These are phyloP conservation scores for Dorcoceras hygrometricum DNA, from an alignment of 257 asterid genomes.

Conservation along the genomic window DNA sequence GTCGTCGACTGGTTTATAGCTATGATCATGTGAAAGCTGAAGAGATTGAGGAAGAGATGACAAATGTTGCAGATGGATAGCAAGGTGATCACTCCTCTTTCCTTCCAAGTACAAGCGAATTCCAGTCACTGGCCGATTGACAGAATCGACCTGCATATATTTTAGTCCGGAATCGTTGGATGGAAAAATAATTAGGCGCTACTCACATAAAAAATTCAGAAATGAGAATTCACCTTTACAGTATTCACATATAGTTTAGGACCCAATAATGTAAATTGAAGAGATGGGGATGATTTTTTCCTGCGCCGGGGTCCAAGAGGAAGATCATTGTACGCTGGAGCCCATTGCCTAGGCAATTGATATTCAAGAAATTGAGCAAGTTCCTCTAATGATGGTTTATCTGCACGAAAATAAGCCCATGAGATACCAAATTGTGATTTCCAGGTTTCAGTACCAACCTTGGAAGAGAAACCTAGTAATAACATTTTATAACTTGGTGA, in stretches of 20 bases:
- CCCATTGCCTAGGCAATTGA: slow-evolving; percentile 45
- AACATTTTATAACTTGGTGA: background rate
- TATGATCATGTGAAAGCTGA: slow-evolving; percentile 31
- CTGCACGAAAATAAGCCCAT: slow-evolving; percentile 24
- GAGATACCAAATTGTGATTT: background rate
- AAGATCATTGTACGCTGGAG: slow-evolving; percentile 39
- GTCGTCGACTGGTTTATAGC: slow-evolving; percentile 11
- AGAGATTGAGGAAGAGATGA: slow-evolving; percentile 36
- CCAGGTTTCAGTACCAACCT: background rate
- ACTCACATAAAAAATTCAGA: background rate
- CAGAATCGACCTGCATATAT: slow-evolving; percentile 35
- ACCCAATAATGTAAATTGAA: slow-evolving; percentile 46
- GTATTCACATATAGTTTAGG: slow-evolving; percentile 44
- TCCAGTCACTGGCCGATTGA: slow-evolving; percentile 37
- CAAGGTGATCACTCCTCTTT: slow-evolving; percentile 32
- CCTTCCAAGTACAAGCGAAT: slow-evolving; percentile 43
- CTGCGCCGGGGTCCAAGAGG: slow-evolving; percentile 37
- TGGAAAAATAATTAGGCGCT: background rate
- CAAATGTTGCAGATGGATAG: slow-evolving; percentile 46
- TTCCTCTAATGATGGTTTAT: slow-evolving; percentile 47
- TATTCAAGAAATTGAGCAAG: slow-evolving; percentile 41
- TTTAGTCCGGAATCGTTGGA: background rate
- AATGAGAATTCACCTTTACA: slow-evolving; percentile 24
- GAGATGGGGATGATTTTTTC: slow-evolving; percentile 30
- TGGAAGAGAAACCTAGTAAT: background rate